These are phyloP conservation scores for Magnusiomyces ingens DNA, from an alignment of 1,139 yeast genomes.

Conservation along the genomic window DNA sequence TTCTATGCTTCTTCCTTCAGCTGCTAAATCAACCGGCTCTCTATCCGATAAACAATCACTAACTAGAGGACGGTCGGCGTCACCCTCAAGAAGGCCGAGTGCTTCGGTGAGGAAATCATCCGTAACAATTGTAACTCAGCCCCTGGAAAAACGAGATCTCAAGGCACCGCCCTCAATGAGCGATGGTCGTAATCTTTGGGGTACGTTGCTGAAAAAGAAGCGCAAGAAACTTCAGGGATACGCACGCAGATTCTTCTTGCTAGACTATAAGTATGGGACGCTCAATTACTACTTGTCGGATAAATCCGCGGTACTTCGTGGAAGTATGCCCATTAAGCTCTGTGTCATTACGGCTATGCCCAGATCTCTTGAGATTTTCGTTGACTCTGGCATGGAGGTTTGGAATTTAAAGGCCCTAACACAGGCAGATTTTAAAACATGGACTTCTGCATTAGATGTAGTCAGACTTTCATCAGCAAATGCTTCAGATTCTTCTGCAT, in stretches of 20 bases:
- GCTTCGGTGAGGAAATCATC: not conserved
- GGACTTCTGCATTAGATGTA: constrained; percentile 73
- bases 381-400: constrained; percentile 93
- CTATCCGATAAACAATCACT: too few relatives aligned
- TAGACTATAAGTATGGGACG: constrained; percentile 76
- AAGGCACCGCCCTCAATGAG: constrained; percentile 20
- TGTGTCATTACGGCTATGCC: constrained; percentile 77
- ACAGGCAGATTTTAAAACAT: constrained; percentile 59
- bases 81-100: too few relatives aligned
- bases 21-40: too few relatives aligned
- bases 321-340: constrained; percentile 82
- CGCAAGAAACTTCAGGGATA: constrained; percentile 79
- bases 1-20: too few relatives aligned
- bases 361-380: constrained; percentile 58
- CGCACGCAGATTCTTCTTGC: constrained; percentile 73
- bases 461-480: constrained; percentile 23
- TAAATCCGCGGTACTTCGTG: constrained; percentile 63
- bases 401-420: constrained; percentile 79
- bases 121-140: constrained; percentile 4
- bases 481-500: not conserved
- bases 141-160: not conserved
- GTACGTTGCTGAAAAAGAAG: constrained; percentile 71
- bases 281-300: constrained; percentile 76
- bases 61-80: too few relatives aligned
- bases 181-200: constrained; percentile 45